phyloP scores from a whole-genome alignment of 1,284 basidiomycete species.

The Moesziomyces sp. region DNA sequence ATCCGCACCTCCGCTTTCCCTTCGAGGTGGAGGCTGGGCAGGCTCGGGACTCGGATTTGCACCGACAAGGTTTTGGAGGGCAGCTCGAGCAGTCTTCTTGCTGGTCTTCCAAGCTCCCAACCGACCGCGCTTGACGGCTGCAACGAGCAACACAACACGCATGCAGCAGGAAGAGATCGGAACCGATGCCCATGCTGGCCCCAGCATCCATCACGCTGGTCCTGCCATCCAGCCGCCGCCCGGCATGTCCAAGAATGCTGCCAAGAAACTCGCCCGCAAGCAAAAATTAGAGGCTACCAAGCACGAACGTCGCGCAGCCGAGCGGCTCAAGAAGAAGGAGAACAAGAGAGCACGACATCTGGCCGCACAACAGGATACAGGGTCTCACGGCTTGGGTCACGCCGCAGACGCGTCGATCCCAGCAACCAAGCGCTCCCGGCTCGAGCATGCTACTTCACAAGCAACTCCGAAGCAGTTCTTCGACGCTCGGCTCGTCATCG shows the following conservation, averaged over 20 bases:
- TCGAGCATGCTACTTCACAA: slow-evolving; percentile 57
- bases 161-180: slow-evolving; percentile 3
- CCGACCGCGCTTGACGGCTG: background rate
- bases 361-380: slow-evolving; percentile 44
- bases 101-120: no score
- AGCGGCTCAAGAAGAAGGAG: slow-evolving; percentile 71
- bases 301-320: slow-evolving; percentile 78
- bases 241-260: slow-evolving; percentile 78
- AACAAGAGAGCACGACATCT: slow-evolving; percentile 70
- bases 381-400: slow-evolving; percentile 23
- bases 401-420: background rate
- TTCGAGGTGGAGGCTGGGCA: slow-evolving; percentile 15
- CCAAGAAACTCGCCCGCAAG: slow-evolving; percentile 79
- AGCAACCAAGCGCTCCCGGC: slow-evolving; percentile 68
- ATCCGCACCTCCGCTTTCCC: slow-evolving; percentile 2
- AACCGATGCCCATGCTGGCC: background rate
- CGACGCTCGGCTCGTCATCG: slow-evolving; percentile 77
- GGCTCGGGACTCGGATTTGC: no score
- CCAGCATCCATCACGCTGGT: slow-evolving; percentile 14
- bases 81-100: no score
- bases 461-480: slow-evolving; percentile 72
- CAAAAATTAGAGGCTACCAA: slow-evolving; percentile 77
- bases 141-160: background rate
- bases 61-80: no score
- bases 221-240: slow-evolving; percentile 31